Evolutionary conservation across 2,329 filamentous ascomycete genomes (phyloP).

Genomic region (Ceratocystis lukuohia): DNA sequence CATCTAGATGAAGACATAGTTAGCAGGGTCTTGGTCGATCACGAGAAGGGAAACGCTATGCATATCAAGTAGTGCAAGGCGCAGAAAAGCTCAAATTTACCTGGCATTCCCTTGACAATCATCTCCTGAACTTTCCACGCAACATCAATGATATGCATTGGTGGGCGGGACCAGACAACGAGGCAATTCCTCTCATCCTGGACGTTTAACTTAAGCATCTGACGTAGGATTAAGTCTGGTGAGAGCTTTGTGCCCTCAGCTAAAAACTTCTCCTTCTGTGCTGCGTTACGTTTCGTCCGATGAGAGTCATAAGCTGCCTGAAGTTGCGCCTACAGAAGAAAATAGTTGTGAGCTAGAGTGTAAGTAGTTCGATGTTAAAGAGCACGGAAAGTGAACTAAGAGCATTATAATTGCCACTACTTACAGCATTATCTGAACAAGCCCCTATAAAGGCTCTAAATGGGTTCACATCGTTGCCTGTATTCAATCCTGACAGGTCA

Average conservation of each 20-base stretch:
- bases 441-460: slow-evolving; percentile 50
- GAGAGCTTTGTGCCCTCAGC: slow-evolving; percentile 53
- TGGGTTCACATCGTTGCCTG: neutral
- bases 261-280: slow-evolving; percentile 60
- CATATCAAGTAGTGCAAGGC: too few species aligned
- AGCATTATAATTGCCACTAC: slow-evolving; percentile 21
- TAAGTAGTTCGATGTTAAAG: neutral
- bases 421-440: slow-evolving; percentile 54
- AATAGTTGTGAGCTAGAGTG: neutral
- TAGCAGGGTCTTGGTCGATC: too few species aligned
- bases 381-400: neutral
- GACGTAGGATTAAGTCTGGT: slow-evolving; percentile 35
- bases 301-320: slow-evolving; percentile 62
- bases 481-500: slow-evolving; percentile 9
- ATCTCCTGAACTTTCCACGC: slow-evolving; percentile 55
- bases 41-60: too few species aligned
- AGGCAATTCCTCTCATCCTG: slow-evolving; percentile 71
- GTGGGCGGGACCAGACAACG: slow-evolving; percentile 78
- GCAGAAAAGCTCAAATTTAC: slow-evolving; percentile 31
- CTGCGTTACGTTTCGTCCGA: slow-evolving; percentile 57
- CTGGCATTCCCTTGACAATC: slow-evolving; percentile 50
- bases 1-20: neutral
- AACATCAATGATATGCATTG: slow-evolving; percentile 53
- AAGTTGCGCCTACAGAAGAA: slow-evolving; percentile 38
- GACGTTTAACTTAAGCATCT: slow-evolving; percentile 34